Evolutionary conservation across 768 basidiomycete species (phyloP), one percentile per base, ranked within the genome.

Genomic region (Lentinula detonsa): DNA sequence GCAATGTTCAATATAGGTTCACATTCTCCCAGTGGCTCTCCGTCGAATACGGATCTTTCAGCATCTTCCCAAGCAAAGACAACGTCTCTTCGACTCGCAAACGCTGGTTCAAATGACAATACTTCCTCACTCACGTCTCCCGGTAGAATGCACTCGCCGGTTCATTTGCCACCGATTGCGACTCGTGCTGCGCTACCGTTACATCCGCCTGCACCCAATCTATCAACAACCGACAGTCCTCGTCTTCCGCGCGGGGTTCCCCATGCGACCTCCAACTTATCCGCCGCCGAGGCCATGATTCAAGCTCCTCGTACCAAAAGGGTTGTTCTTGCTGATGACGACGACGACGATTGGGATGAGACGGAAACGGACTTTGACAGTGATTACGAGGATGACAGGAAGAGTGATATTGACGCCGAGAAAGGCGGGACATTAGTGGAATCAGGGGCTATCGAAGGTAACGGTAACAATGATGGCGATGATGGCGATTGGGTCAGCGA

Each of bases 401-500:
- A 58, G 18, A 45, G 45, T 39, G 56, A 58, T 18, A 57, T 49
- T 16, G 46, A 59, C 39, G 51, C 35, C 15, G 63, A 69, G 54
- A 52, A 52, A 21, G 59, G 48, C 35, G 59, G 48, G 18, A 49
- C 48, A 18, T 31, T 42, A 18, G 48, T 61, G 11, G 64, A 64
- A 6, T 49, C 61, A 15, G 50, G 55, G 2, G 2, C 52, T 23
- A 65, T 77, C 1, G 77, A 9, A 48, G 46, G 21, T 6, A 23
- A 18, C 21, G 46, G 75, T 10, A 81, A 81, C 15, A 77, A 76
- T 21, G 79, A 78, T 40, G 79, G 80, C 11, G 79, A 80, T 13
- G 78, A 80, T 62, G 82, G 70, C 28, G 71, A 70, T 48, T 89
- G 87, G 87, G 82, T 81, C 45, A 86, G 83, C 6, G 86, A 85